phyloP scores from a whole-genome alignment of 1,284 basidiomycete species.

The Bondarzewia mesenterica region DNA sequence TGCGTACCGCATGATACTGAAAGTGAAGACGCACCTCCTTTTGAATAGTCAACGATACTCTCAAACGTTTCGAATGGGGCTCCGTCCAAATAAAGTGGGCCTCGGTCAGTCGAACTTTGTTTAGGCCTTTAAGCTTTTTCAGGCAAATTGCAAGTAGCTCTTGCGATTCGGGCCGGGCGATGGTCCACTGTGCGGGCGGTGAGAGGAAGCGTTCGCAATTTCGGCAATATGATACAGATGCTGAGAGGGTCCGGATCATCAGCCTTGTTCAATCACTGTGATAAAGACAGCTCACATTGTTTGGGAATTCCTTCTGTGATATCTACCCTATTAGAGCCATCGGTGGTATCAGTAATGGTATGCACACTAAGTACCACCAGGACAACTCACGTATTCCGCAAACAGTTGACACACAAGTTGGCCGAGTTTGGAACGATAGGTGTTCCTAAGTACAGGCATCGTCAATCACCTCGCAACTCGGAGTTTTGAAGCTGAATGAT shows the following conservation, averaged over 20 bases:
- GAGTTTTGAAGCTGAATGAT: constrained; percentile 11
- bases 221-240: constrained; percentile 88
- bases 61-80: constrained; percentile 90
- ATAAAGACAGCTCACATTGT: constrained; percentile 51
- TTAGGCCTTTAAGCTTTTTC: constrained; percentile 91
- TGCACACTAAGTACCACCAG: not conserved
- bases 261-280: not conserved
- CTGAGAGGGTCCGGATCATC: constrained; percentile 27
- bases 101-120: constrained; percentile 92
- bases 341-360: not conserved
- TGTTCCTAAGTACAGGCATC: constrained; percentile 45
- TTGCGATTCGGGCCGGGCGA: constrained; percentile 84
- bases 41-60: constrained; percentile 94
- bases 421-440: constrained; percentile 95
- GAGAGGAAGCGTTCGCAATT: constrained; percentile 96
- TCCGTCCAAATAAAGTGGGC: constrained; percentile 99
- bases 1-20: not conserved
- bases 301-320: constrained; percentile 99
- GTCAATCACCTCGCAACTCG: not conserved
- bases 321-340: constrained; percentile 68
- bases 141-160: constrained; percentile 89
- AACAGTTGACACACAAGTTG: constrained; percentile 90
- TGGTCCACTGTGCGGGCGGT: constrained; percentile 84
- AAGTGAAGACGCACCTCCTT: constrained; percentile 67
- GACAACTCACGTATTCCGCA: constrained; percentile 69